These are phyloP conservation scores for Lepiota venenata DNA, from an alignment of 768 basidiomycete genomes.

Conservation along the genomic window DNA sequence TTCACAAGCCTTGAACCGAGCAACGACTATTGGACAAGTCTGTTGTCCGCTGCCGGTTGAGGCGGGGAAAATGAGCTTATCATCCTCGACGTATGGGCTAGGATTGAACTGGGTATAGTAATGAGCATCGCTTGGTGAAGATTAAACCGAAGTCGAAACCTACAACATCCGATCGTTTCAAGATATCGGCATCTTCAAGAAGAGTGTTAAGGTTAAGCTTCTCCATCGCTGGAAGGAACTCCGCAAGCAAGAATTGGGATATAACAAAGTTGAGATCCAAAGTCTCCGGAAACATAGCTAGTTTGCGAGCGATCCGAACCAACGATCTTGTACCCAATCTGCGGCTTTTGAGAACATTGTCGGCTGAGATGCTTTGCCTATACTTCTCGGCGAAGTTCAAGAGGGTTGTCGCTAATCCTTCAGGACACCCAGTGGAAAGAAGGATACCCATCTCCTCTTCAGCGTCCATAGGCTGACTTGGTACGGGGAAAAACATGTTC, in stretches of 20 bases:
- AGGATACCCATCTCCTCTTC: conserved; percentile 50
- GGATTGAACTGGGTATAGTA: conserved; percentile 43
- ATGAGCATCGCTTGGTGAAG: conserved; percentile 2
- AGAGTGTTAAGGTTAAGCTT: conserved; percentile 49
- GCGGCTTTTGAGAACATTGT: conserved; percentile 57
- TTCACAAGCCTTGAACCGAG: conserved; percentile 43
- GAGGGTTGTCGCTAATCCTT: conserved; percentile 33
- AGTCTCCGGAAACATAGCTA: conserved; percentile 42
- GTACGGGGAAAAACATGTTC: conserved; percentile 67
- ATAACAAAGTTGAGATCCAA: conserved; percentile 47
- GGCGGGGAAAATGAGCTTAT: conserved; percentile 44
- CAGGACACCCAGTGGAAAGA: conserved; percentile 45
- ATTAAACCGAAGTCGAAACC: conserved; percentile 13
- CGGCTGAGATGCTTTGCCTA: conserved; percentile 48
- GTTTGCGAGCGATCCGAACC: conserved; percentile 47
- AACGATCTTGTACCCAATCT: conserved; percentile 62
- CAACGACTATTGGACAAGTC: conserved; percentile 34
- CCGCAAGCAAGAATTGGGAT: conserved; percentile 46
- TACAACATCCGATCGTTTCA: conserved; percentile 39
- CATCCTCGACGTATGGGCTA: conserved; percentile 34
- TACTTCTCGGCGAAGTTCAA: conserved; percentile 58
- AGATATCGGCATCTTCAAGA: conserved; percentile 47
- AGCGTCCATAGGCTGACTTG: conserved; percentile 55
- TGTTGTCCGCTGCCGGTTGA: conserved; percentile 31
- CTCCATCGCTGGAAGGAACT: conserved; percentile 61